Conservation (phyloP, 2,329 filamentous ascomycete genomes). For the Tolypocladium album region DNA sequence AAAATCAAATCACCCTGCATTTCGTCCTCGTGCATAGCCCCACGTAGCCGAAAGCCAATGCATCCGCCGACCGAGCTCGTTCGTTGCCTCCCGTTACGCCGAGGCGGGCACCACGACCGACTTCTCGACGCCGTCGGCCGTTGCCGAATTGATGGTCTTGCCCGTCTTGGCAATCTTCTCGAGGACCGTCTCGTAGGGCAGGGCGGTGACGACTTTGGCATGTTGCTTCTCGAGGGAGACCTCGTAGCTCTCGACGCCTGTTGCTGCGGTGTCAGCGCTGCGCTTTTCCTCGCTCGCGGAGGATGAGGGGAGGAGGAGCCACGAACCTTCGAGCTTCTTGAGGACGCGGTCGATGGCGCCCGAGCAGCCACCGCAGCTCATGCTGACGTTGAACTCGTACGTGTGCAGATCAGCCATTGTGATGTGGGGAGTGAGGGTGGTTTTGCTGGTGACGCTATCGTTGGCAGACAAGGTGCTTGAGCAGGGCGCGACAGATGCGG, state of each 20-base stretch:
- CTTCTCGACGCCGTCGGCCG: slow-evolving; percentile 54
- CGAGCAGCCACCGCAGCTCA: slow-evolving; percentile 95
- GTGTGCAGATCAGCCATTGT: slow-evolving; percentile 66
- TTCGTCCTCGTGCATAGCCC: neutral
- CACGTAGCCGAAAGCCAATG: neutral
- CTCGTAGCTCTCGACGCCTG: slow-evolving; percentile 78
- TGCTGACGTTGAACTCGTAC: slow-evolving; percentile 91
- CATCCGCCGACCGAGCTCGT: neutral
- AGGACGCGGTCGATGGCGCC: slow-evolving; percentile 86
- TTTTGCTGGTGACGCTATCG: neutral
- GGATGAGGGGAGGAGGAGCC: neutral
- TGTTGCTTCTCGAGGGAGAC: slow-evolving; percentile 81
- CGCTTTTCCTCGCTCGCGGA: neutral
- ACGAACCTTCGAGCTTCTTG: slow-evolving; percentile 78
- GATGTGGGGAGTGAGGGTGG: neutral
- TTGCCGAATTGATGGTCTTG: slow-evolving; percentile 74
- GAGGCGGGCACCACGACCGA: slow-evolving; percentile 35
- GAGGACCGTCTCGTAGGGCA: slow-evolving; percentile 73
- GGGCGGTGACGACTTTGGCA: slow-evolving; percentile 61
- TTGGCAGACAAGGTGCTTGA: neutral
- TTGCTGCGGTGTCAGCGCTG: neutral
- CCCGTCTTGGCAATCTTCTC: slow-evolving; percentile 90
- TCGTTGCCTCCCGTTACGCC: slow-evolving; percentile 7
- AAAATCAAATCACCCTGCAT: neutral
- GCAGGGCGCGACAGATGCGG: neutral